Evolutionary conservation across 371 early-diverging fungal genomes (phyloP).

Genomic region (Aphelidium insulamus): DNA sequence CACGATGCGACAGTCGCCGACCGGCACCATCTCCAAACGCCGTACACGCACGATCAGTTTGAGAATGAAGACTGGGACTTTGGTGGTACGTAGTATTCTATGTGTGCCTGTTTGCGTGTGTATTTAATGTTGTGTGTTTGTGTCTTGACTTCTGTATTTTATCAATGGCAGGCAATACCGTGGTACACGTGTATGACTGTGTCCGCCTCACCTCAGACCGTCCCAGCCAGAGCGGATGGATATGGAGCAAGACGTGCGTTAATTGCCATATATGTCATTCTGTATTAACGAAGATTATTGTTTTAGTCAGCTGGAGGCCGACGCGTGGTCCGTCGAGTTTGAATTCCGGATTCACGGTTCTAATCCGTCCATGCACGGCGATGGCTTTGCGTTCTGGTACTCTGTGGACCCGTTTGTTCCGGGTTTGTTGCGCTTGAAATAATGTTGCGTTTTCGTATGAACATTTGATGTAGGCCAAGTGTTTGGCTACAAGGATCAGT

Average conservation of each 20-base stretch:
- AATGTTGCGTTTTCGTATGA: neutral
- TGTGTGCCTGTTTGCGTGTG: no score
- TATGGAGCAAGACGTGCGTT: conserved; percentile 65
- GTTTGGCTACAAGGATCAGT: conserved; percentile 70
- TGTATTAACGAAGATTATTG: neutral
- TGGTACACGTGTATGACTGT: conserved; percentile 16
- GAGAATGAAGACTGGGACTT: no score
- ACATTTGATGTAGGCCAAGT: conserved; percentile 41
- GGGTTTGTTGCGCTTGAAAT: neutral
- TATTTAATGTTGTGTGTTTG: no score
- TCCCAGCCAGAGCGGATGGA: conserved; percentile 55
- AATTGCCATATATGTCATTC: conserved; percentile 3
- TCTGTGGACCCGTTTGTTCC: conserved; percentile 26
- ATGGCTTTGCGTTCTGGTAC: conserved; percentile 87
- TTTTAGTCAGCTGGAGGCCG: conserved; percentile 25
- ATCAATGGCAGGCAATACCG: neutral
- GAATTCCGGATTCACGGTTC: conserved; percentile 50
- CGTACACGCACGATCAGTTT: no score
- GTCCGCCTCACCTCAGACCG: conserved; percentile 62
- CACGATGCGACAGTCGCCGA: no score
- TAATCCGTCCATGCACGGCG: conserved; percentile 44
- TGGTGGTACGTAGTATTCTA: no score
- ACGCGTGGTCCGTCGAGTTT: conserved; percentile 71
- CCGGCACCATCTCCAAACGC: no score
- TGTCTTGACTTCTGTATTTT: no score